Conservation (phyloP, 2,329 filamentous ascomycete genomes). For the Ophiostoma triangulosporum region DNA sequence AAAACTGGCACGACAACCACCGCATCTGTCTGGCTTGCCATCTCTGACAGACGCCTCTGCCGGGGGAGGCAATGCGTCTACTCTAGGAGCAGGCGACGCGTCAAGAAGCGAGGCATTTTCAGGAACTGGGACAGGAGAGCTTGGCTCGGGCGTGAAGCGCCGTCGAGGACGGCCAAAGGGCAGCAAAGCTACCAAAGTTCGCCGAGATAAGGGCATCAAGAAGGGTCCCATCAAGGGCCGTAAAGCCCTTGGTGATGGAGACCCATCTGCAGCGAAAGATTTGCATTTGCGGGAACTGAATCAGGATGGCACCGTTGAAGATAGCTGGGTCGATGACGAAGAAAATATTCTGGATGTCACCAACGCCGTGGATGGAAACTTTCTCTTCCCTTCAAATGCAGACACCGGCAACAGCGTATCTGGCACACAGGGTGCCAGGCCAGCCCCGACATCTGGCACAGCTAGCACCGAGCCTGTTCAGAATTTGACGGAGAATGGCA, state of each 20-base stretch:
- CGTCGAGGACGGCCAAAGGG: constrained; percentile 42
- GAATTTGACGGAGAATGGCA: constrained; percentile 15
- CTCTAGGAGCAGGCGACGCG: background rate
- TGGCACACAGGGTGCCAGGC: background rate
- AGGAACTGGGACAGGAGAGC: background rate
- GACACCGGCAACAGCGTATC: background rate
- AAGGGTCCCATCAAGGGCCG: constrained; percentile 25
- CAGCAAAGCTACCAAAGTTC: constrained; percentile 35
- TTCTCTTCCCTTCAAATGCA: constrained; percentile 6
- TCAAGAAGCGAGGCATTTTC: background rate
- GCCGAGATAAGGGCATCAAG: constrained; percentile 38
- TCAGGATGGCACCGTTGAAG: constrained; percentile 19
- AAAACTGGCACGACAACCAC: background rate
- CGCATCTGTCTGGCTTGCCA: background rate
- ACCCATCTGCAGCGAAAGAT: background rate
- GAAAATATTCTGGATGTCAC: constrained; percentile 20
- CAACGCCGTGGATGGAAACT: constrained; percentile 13
- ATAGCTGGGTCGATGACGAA: constrained; percentile 34
- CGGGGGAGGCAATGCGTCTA: background rate
- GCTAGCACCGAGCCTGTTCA: background rate
- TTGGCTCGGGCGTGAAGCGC: constrained; percentile 23
- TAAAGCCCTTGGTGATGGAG: constrained; percentile 1
- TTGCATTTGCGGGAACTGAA: background rate
- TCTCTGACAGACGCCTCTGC: background rate
- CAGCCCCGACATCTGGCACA: background rate